Percentiles rank a stretch among this genome's conserved stretches.
These are phyloP conservation scores for Berberis thunbergii DNA, from an alignment of 164 flowering plant species.

Conservation along the genomic window DNA sequence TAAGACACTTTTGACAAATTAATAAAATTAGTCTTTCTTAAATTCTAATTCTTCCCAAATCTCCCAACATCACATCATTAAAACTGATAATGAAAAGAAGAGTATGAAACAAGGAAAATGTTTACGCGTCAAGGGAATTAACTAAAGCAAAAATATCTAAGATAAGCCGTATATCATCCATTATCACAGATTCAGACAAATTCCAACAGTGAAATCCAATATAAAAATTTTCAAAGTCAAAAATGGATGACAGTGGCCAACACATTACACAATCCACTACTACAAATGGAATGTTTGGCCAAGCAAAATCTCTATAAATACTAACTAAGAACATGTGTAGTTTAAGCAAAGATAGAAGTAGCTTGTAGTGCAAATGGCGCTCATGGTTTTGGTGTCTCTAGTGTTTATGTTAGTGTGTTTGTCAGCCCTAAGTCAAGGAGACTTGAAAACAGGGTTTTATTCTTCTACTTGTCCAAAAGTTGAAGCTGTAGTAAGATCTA, in stretches of 20 bases:
- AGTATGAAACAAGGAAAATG: neutral
- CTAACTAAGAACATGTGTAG: neutral
- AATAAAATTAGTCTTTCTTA: too few relatives aligned
- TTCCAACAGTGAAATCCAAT: neutral
- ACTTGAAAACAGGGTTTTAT: slow-evolving; percentile 40
- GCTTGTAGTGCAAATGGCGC: slow-evolving; percentile 15
- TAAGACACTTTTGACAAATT: too few relatives aligned
- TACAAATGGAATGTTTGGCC: neutral
- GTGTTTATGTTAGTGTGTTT: slow-evolving; percentile 15
- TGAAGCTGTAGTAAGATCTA: slow-evolving; percentile 46
- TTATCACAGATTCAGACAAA: neutral
- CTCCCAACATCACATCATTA: too few relatives aligned
- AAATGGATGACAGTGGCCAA: slow-evolving; percentile 5
- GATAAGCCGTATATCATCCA: neutral
- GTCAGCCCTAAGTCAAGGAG: slow-evolving; percentile 20
- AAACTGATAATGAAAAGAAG: neutral
- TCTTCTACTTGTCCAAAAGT: slow-evolving; percentile 47
- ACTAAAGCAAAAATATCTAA: slow-evolving; percentile 8
- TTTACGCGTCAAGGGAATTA: slow-evolving; percentile 7
- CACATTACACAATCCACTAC: slow-evolving; percentile 11
- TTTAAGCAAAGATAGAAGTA: neutral
- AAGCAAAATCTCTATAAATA: neutral
- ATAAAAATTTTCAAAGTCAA: slow-evolving; percentile 7
- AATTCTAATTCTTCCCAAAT: too few relatives aligned
- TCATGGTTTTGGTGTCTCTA: slow-evolving; percentile 13